Base-by-base conservation (phyloP, 2,329 filamentous ascomycete genomes). In the Colletotrichum sublineola region DNA sequence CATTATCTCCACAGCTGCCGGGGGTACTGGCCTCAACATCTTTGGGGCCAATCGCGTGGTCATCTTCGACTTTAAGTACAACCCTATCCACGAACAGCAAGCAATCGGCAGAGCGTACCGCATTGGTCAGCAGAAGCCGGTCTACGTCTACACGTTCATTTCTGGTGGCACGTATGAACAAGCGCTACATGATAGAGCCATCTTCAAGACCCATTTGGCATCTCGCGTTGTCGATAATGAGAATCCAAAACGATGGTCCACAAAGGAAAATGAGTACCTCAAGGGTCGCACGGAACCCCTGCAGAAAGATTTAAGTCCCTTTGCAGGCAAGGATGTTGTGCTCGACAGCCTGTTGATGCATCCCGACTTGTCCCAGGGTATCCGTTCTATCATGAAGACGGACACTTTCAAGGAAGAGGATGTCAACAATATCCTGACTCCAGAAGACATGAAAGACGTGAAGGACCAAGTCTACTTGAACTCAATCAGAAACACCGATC, bases 41-140 rank as follows among this genome's bases (percentile, higher is more conserved):
- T 89, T 90, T 52, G 91, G 92, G 1, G 95, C 95, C 1, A 97
- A 95, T 79, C 90, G 95, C 29, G 93, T 97, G 1, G 88, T 98
- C 29, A 92, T 98, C 29, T 93, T 97, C 68, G 95, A 98, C 79
- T 94, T 93, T 77, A 86, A 87, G 73, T 97, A 91, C 82, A 96
- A 95, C 74, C 95, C 95, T 0, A 88, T 91, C 6, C 87, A 91
- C 78, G 95, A 97, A 80, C 92, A 95, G 77, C 95, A 98, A 81
- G 95, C 95, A 1, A 90, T 97, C 63, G 95, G 94, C 2, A 89
- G 95, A 65, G 92, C 94, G 0, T 97, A 96, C 80, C 93, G 95
- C 1, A 88, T 98, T 44, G 94, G 95, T 0, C 95, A 98, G 80
- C 84, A 83, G 48, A 96, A 95, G 76, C 86, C 88, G 0, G 95